Percentiles rank a stretch among this genome's conserved stretches.
phyloP scores from a whole-genome alignment of 78 protist genomes.

The Dictyostelium firmibasis region DNA sequence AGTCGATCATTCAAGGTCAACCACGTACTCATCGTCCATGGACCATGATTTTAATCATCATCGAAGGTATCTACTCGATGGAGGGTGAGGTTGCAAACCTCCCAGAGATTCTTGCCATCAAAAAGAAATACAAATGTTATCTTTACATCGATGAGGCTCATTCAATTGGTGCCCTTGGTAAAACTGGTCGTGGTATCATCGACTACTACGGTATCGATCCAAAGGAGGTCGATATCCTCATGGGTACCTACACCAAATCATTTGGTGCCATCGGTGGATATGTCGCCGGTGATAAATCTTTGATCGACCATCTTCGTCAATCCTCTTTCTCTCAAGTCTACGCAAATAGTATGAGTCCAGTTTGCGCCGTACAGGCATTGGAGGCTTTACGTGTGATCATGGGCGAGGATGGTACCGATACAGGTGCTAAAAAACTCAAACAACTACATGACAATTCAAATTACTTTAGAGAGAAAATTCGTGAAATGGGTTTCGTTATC shows the following conservation, averaged over 20 bases:
- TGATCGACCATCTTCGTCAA: constrained; percentile 75
- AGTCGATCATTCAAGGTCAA: constrained; percentile 91
- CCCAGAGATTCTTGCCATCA: constrained; percentile 89
- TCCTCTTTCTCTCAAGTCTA: constrained; percentile 56
- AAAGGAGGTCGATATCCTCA: constrained; percentile 95
- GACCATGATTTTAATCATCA: constrained; percentile 94
- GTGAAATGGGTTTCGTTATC: constrained; percentile 86
- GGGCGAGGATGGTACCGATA: constrained; percentile 83
- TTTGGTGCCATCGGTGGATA: constrained; percentile 98
- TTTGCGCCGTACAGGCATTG: constrained; percentile 85
- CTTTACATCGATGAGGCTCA: constrained; percentile 99
- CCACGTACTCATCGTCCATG: constrained; percentile 95
- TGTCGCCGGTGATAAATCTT: constrained; percentile 83
- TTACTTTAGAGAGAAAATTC: constrained; percentile 83
- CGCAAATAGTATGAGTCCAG: constrained; percentile 90
- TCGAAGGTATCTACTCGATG: constrained; percentile 99
- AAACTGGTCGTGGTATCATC: constrained; percentile 96
- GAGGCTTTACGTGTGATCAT: constrained; percentile 52
- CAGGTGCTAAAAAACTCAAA: constrained; percentile 67
- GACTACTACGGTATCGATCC: constrained; percentile 92
- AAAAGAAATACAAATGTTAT: constrained; percentile 95
- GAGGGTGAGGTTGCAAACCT: constrained; percentile 96
- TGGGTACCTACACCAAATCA: constrained; percentile 99
- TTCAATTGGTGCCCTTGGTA: constrained; percentile 98
- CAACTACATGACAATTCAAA: constrained; percentile 86